Base-by-base conservation (phyloP, 768 basidiomycete genomes). In the Pisolithus albus region DNA sequence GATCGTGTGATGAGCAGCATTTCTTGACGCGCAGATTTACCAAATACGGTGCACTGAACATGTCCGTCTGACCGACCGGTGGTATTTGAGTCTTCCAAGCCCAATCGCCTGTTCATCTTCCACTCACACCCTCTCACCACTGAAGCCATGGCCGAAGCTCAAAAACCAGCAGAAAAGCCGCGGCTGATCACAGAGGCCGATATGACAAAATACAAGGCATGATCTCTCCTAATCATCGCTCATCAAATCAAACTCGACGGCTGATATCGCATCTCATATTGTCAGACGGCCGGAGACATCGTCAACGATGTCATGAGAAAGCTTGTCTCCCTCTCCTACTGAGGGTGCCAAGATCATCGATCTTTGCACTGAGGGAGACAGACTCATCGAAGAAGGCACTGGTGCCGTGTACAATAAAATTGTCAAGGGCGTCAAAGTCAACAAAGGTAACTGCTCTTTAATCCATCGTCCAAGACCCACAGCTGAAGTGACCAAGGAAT, bases 311-410 rank as follows among this genome's bases (percentile, higher is more conserved):
- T 88, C 52, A 80, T 88, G 65, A 89, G 89, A 72, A 87, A 86
- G 74, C 78, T 98, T 61, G 76, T 96, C 59, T 82, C 80, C 43
- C 76, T 84, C 52, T 74, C 75, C 75, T 56, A 70, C 87, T 11
- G 88, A 91, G 64, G 94, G 91, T 28, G 88, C 89, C 60, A 91
- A 88, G 71, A 69, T 88, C 58, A 76, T 94, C 71, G 92, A 96
- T 73, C 80, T 98, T 47, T 96, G 92, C 67, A 68, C 86, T 49
- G 88, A 92, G 72, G 95, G 93, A 54, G 95, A 98, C 78, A 90
- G 86, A 70, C 81, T 94, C 67, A 75, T 98, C 68, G 90, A 93
- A 70, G 79, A 88, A 56, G 89, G 84, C 61, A 88, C 89, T 24
- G 81, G 78, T 46, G 81, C 77, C 28, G 86, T 96, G 46, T 96